Conservation (phyloP, 177 flowering plant species). For the Tripterygium wilfordii region DNA sequence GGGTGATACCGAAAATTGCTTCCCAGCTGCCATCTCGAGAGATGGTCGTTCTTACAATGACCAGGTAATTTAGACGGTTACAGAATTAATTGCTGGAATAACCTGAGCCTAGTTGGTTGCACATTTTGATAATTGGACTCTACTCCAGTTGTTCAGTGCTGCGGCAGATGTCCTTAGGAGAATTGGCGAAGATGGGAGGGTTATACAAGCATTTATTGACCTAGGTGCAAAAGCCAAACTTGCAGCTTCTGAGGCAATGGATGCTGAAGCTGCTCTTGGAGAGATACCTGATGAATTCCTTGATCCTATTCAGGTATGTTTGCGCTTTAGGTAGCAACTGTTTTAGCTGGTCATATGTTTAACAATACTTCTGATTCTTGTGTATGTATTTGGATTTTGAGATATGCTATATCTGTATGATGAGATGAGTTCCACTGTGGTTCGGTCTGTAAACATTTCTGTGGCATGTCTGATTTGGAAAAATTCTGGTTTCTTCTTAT, state of each 20-base stretch:
- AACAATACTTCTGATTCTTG: too few species aligned
- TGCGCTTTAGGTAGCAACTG: too few species aligned
- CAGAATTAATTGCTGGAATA: neutral
- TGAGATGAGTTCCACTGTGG: too few species aligned
- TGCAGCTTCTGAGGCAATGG: slow-evolving; percentile 93
- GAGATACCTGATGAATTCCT: slow-evolving; percentile 98
- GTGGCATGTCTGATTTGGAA: too few species aligned
- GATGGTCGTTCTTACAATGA: slow-evolving; percentile 98
- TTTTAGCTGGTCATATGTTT: too few species aligned
- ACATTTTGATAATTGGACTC: neutral
- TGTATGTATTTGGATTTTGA: too few species aligned
- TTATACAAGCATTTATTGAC: slow-evolving; percentile 74
- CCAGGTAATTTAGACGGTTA: slow-evolving; percentile 49
- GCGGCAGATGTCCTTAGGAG: slow-evolving; percentile 75
- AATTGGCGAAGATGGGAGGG: slow-evolving; percentile 77
- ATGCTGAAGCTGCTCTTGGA: slow-evolving; percentile 86
- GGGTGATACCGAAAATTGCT: slow-evolving; percentile 75
- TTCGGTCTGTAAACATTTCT: neutral
- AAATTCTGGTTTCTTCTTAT: slow-evolving; percentile 3
- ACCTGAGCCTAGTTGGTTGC: neutral
- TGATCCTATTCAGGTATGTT: slow-evolving; percentile 94
- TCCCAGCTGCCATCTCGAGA: slow-evolving; percentile 84
- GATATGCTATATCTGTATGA: too few species aligned
- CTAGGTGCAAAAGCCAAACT: slow-evolving; percentile 79
- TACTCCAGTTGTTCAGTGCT: slow-evolving; percentile 72